A percentile compares a stretch with the other conserved stretches of the same genome.
These are phyloP conservation scores for Salvia miltiorrhiza DNA, from an alignment of 257 asterid species.

Conservation along the genomic window DNA sequence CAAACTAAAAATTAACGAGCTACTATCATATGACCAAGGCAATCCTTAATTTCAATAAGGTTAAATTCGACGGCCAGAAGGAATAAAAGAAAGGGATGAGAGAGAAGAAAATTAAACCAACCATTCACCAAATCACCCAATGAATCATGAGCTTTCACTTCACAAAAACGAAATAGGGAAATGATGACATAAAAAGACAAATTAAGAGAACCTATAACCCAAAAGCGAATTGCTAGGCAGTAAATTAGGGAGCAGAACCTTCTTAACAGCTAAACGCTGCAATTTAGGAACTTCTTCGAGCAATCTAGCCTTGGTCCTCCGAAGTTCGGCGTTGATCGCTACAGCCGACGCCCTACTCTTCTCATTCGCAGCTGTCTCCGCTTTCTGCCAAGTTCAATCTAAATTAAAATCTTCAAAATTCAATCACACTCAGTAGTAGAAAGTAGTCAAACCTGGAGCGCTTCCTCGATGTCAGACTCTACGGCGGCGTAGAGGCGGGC, in stretches of 20 bases:
- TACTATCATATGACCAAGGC: background rate
- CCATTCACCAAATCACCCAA: background rate
- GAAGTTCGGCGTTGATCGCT: slow-evolving; percentile 90
- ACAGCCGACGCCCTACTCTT: slow-evolving; percentile 84
- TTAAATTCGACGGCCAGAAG: background rate
- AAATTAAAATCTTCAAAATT: background rate
- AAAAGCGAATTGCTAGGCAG: background rate
- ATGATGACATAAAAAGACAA: background rate
- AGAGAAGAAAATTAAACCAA: background rate
- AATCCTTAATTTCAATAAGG: background rate
- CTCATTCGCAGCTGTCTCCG: slow-evolving; percentile 72
- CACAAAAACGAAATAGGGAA: background rate
- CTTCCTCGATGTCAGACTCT: slow-evolving; percentile 81
- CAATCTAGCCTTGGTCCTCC: slow-evolving; percentile 83
- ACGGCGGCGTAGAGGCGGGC: slow-evolving; percentile 81
- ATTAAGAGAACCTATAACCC: background rate
- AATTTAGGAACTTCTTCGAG: slow-evolving; percentile 86
- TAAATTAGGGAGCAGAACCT: slow-evolving; percentile 38
- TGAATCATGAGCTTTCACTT: background rate
- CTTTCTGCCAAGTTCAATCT: slow-evolving; percentile 48
- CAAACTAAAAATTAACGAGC: background rate
- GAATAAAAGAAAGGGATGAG: background rate
- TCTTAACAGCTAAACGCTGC: slow-evolving; percentile 86
- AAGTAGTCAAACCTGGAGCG: slow-evolving; percentile 58
- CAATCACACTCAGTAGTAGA: background rate